phyloP scores from a whole-genome alignment of 2,329 filamentous ascomycete genomes.

The Cladosporium oxysporum region DNA sequence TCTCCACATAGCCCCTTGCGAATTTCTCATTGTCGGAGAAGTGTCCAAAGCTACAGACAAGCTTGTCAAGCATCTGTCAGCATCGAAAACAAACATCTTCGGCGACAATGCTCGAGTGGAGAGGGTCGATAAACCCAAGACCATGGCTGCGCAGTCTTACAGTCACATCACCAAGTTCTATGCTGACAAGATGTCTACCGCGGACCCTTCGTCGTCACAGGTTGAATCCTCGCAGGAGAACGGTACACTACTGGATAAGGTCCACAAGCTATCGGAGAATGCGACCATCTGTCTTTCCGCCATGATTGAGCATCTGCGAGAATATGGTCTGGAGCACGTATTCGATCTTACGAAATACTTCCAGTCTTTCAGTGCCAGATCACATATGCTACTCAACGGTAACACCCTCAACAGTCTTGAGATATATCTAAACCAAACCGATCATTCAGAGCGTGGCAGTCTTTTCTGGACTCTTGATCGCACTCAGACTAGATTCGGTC shows the following conservation, averaged over 20 bases:
- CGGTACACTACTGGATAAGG: slow-evolving; percentile 75
- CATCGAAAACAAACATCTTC: slow-evolving; percentile 85
- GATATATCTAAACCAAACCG: slow-evolving; percentile 92
- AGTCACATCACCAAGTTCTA: slow-evolving; percentile 94
- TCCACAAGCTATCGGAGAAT: slow-evolving; percentile 78
- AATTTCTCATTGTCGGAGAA: slow-evolving; percentile 89
- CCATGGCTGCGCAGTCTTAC: slow-evolving; percentile 79
- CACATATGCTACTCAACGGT: slow-evolving; percentile 94
- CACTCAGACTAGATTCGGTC: slow-evolving; percentile 85
- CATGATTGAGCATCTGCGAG: slow-evolving; percentile 90
- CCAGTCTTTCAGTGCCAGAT: slow-evolving; percentile 87
- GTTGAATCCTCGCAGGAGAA: slow-evolving; percentile 44
- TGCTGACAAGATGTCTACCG: slow-evolving; percentile 72
- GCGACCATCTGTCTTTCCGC: slow-evolving; percentile 91
- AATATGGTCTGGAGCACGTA: slow-evolving; percentile 92
- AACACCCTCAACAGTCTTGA: slow-evolving; percentile 93
- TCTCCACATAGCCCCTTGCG: slow-evolving; percentile 91
- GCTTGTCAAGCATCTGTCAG: slow-evolving; percentile 83
- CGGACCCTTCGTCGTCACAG: slow-evolving; percentile 41
- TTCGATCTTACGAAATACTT: slow-evolving; percentile 98
- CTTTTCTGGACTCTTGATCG: slow-evolving; percentile 95
- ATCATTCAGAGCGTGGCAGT: slow-evolving; percentile 80
- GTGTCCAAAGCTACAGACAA: slow-evolving; percentile 91
- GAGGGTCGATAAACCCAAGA: slow-evolving; percentile 71
- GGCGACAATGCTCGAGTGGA: slow-evolving; percentile 89